These are phyloP conservation scores for Thelephora aurantiotincta DNA, from an alignment of 768 basidiomycete genomes.

Conservation along the genomic window DNA sequence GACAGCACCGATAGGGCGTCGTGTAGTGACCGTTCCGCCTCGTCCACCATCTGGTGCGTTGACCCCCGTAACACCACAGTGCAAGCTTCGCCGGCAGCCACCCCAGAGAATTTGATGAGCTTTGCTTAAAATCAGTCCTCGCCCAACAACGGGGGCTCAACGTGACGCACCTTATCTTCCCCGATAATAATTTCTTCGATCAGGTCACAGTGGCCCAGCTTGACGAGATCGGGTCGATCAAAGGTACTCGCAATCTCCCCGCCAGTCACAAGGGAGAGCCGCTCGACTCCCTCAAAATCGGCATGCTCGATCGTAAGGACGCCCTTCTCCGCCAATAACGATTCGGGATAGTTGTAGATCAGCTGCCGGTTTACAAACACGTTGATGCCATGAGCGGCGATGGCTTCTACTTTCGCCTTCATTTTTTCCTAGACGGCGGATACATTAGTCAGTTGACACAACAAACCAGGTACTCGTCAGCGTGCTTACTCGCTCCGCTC, in stretches of 20 bases:
- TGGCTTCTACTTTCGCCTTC: slow-evolving; percentile 94
- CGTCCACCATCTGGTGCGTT: slow-evolving; percentile 97
- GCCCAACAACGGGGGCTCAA: neutral
- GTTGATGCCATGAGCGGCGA: slow-evolving; percentile 90
- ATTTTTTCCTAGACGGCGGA: slow-evolving; percentile 76
- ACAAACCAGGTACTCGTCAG: neutral
- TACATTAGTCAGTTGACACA: slow-evolving; percentile 1
- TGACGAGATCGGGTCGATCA: slow-evolving; percentile 82
- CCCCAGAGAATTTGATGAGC: slow-evolving; percentile 99
- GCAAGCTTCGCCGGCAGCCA: slow-evolving; percentile 94
- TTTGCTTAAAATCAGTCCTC: slow-evolving; percentile 17
- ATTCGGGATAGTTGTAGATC: slow-evolving; percentile 99
- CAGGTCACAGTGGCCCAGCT: slow-evolving; percentile 83
- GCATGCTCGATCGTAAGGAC: slow-evolving; percentile 97
- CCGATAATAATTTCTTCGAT: slow-evolving; percentile 99
- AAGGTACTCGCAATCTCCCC: slow-evolving; percentile 97
- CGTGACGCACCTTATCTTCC: slow-evolving; percentile 75
- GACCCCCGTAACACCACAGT: slow-evolving; percentile 96
- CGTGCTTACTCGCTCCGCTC: slow-evolving; percentile 68
- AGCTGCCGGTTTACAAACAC: slow-evolving; percentile 96
- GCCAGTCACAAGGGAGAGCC: slow-evolving; percentile 89
- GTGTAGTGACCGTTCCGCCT: slow-evolving; percentile 94
- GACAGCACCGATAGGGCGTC: slow-evolving; percentile 96
- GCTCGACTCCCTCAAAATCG: slow-evolving; percentile 97
- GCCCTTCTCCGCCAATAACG: slow-evolving; percentile 84